phyloP scores from a whole-genome alignment of 352 stramenopile genomes.

The Phytopythium delawarense region DNA sequence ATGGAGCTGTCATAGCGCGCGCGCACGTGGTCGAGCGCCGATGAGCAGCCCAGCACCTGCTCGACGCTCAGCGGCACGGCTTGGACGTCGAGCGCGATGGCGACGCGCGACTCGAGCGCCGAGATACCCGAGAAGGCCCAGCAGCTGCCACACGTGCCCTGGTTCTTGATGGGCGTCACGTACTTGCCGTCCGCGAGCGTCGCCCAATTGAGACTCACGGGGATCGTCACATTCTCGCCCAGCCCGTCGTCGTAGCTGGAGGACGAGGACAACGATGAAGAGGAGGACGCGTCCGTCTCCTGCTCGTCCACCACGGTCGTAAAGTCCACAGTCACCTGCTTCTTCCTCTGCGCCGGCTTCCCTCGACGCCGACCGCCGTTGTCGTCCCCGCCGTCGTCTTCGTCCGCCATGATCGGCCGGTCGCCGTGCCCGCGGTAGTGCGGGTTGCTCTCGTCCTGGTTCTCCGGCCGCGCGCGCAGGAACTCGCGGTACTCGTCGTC shows the following conservation, averaged over 20 bases:
- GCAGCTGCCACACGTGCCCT: slow-evolving; percentile 90
- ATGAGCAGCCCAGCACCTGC: slow-evolving; percentile 80
- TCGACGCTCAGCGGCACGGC: slow-evolving; percentile 77
- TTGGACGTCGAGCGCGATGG: slow-evolving; percentile 68
- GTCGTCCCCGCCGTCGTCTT: not conserved
- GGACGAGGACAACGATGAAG: slow-evolving; percentile 19
- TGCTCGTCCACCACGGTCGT: slow-evolving; percentile 3
- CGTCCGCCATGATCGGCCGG: slow-evolving; percentile 1
- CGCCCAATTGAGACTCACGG: slow-evolving; percentile 62
- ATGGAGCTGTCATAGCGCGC: slow-evolving; percentile 70
- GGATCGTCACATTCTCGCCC: slow-evolving; percentile 23
- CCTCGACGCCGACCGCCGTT: not conserved
- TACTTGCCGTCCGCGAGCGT: slow-evolving; percentile 71
- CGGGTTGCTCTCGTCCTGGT: slow-evolving; percentile 10
- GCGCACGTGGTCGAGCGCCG: slow-evolving; percentile 62
- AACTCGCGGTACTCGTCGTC: slow-evolving; percentile 62
- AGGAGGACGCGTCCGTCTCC: slow-evolving; percentile 6
- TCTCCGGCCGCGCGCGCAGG: slow-evolving; percentile 41
- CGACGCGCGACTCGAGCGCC: slow-evolving; percentile 67
- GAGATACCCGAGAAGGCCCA: slow-evolving; percentile 88
- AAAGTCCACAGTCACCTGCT: slow-evolving; percentile 4
- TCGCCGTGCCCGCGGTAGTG: slow-evolving; percentile 6
- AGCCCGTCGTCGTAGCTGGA: slow-evolving; percentile 15
- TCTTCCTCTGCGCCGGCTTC: slow-evolving; percentile 15
- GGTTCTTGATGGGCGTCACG: slow-evolving; percentile 90